Evolutionary conservation across 2,329 filamentous ascomycete species (phyloP), one percentile per base, ranked within the genome.

Genomic region (Colletotrichum spinosum): DNA sequence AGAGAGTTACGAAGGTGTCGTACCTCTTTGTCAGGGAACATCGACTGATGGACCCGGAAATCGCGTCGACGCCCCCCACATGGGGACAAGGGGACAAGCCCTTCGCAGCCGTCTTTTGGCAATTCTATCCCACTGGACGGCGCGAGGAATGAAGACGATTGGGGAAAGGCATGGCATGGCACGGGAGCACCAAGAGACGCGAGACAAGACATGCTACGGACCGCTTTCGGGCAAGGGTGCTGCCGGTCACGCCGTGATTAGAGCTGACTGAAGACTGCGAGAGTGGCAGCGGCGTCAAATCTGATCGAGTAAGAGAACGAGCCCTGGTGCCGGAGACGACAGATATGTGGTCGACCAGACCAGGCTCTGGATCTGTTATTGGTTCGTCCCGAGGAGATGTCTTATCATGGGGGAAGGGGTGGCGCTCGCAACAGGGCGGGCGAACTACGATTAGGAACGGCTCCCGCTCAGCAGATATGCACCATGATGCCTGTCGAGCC

Each of bases 231-330:
- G 44, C 60, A 65, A 65, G 60, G 54, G 64, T 54, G 34, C 35
- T 55, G 49, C 60, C 63, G 59, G 63, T 58, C 58, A 64, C 53
- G 52, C 63, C 63, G 63, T 56, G 59, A 64, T 66, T 67, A 12
- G 49, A 64, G 59, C 53, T 54, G 50, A 50, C 51, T 39, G 49
- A 38, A 50, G 33, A 38, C 34, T 52, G 41, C 39, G 5, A 9
- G 42, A 44, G 33, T 35, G 35, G 42, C 48, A 59, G 17, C 60
- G 45, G 65, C 60, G 54, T 58, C 54, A 65, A 67, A 67, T 64
- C 54, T 67, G 49, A 63, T 65, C 60, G 60, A 64, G 64, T 63
- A 67, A 67, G 60, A 59, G 54, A 15, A 50, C 49, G 44, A 35
- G 42, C 53, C 39, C 42, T 46, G 53, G 60, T 13, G 39, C 60